Evolutionary conservation across 768 basidiomycete species (phyloP), one percentile per base, ranked within the genome.

Genomic region (Chalciporus chontae): DNA sequence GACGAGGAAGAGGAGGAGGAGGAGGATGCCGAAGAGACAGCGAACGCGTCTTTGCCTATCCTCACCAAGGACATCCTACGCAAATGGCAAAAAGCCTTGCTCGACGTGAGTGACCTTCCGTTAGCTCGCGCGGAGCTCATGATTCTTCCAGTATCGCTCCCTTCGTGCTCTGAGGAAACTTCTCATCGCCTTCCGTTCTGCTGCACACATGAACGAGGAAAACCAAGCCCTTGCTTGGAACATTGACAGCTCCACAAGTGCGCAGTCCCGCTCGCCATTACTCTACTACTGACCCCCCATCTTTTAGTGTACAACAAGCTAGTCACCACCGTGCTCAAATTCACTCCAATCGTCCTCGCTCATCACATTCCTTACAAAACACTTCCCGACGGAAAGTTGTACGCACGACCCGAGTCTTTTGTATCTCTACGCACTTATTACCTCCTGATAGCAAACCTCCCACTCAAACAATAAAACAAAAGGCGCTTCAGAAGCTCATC

Each of bases 331-430:
- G 72, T 93, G 2, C 74, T 99, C 23, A 83, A 82, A 61, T 99
- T 90, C 69, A 94, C 94, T 0, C 94, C 96, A 2, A 77, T 97
- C 36, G 78, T 97, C 8, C 77, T 99, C 15, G 77, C 80, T 43
- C 85, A 94, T 61, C 94, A 97, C 58, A 74, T 89, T 31, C 94
- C 95, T 0, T 92, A 83, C 73, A 95, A 93, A 71, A 84, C 79
- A 2, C 76, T 85, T 21, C 64, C 84, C 1, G 84, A 84, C 57
- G 96, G 94, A 45, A 90, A 87, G 78, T 86, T 88, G 94, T 95
- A 61, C 43, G 90, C 75, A 31, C 31, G 6, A 23, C 38, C 14
- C 17, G 14, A 21, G 21, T 21, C 21, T 21, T 21, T 21, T 21
- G n/a, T n/a, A 21, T 21, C 21, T 21, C 21, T 21, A 21, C 21